Conservation (phyloP, 805 yeast genomes). For the Nakazawaea anatomiae region DNA sequence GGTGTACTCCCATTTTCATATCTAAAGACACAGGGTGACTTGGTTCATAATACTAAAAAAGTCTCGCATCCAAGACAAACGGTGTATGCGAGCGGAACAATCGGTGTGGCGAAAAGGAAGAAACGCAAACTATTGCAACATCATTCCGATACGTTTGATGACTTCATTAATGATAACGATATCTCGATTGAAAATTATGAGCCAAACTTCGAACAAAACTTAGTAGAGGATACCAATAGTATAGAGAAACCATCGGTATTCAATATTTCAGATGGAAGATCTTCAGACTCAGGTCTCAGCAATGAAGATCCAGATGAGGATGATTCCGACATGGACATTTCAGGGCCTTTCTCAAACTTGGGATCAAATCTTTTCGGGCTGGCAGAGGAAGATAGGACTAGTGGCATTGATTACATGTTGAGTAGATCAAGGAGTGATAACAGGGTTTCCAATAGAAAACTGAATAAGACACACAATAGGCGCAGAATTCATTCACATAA, state of each 20-base stretch:
- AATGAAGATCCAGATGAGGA: constrained; percentile 1
- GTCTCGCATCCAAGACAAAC: neutral
- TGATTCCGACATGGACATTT: constrained; percentile 10
- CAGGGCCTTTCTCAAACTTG: constrained; percentile 2
- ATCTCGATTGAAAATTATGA: constrained; percentile 6
- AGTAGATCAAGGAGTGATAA: neutral
- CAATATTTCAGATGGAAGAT: neutral
- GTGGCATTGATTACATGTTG: constrained; percentile 24
- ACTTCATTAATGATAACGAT: constrained; percentile 5
- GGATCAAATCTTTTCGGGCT: constrained; percentile 12
- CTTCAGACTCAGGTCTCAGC: constrained; percentile 5
- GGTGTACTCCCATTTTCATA: constrained; percentile 24
- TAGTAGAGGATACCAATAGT: neutral
- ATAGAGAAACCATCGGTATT: neutral
- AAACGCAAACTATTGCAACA: neutral
- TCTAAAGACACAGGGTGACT: constrained; percentile 11
- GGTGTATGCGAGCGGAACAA: neutral
- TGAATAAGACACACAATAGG: neutral
- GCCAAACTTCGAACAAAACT: neutral
- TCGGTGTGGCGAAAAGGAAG: constrained; percentile 17
- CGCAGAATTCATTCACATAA: neutral
- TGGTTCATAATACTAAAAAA: neutral
- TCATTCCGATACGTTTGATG: constrained; percentile 2
- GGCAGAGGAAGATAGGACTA: constrained; percentile 20
- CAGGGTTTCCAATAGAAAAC: neutral